Conservation (phyloP, 495 filamentous ascomycete species). For the Neurospora sp. region DNA sequence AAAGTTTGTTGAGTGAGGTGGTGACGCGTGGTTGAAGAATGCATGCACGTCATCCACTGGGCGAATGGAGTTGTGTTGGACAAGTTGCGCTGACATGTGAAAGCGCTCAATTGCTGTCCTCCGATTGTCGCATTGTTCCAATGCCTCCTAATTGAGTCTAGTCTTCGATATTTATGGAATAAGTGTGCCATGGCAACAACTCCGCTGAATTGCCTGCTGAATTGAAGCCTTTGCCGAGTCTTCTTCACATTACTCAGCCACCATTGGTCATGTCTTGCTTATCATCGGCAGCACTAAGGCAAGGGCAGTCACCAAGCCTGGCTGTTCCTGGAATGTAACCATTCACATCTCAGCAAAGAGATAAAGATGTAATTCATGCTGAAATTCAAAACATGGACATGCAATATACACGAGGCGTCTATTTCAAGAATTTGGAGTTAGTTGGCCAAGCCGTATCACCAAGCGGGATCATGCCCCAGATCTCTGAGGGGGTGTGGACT, state of each 20-base stretch:
- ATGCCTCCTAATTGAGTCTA: background rate
- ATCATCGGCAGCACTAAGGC: background rate
- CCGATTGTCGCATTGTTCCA: background rate
- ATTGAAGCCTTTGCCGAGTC: background rate
- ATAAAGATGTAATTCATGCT: background rate
- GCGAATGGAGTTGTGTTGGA: background rate
- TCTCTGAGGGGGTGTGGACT: background rate
- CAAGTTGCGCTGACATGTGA: background rate
- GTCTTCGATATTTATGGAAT: background rate
- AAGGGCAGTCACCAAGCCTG: background rate
- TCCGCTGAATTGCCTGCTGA: background rate
- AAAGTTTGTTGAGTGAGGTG: no score
- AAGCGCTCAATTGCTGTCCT: background rate
- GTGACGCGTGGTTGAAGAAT: background rate
- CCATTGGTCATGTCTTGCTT: background rate
- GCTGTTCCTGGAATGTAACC: background rate
- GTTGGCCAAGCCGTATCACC: background rate
- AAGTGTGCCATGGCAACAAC: background rate
- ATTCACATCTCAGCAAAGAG: background rate
- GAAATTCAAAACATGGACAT: background rate
- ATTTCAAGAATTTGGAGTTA: background rate
- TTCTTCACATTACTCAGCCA: background rate
- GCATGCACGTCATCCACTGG: background rate
- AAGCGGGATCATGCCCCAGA: background rate
- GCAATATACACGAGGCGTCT: background rate